phyloP scores from a whole-genome alignment of 2,329 filamentous ascomycete species.

The Botryotinia calthae region DNA sequence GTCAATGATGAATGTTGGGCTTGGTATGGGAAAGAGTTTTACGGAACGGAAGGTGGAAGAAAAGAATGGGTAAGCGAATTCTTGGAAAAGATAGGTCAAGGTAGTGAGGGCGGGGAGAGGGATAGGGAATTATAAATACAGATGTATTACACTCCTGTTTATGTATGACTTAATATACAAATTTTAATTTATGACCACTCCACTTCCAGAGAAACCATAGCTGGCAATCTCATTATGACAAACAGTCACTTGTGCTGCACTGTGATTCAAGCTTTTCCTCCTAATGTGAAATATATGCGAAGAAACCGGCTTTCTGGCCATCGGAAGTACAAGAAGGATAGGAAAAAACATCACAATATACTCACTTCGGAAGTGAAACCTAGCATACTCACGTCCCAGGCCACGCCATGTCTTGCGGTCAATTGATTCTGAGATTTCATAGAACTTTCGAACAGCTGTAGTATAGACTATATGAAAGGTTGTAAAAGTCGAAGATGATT shows the following conservation, averaged over 20 bases:
- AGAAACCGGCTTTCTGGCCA: background rate
- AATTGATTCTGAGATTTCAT: background rate
- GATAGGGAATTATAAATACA: conserved; percentile 28
- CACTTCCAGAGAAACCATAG: background rate
- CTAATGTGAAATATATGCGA: background rate
- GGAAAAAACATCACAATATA: background rate
- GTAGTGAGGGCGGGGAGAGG: conserved; percentile 22
- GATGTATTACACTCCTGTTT: too few relatives aligned
- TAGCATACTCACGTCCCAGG: background rate
- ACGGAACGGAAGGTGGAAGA: conserved; percentile 23
- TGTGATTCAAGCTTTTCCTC: background rate
- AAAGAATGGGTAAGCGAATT: conserved; percentile 34
- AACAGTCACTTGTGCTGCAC: background rate
- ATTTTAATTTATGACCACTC: background rate
- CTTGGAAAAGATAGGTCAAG: conserved; percentile 26
- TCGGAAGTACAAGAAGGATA: background rate
- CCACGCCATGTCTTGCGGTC: background rate
- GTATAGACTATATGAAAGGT: background rate
- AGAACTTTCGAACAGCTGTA: background rate
- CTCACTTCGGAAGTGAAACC: background rate
- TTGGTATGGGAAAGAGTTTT: conserved; percentile 45
- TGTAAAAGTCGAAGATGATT: background rate
- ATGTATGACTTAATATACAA: background rate
- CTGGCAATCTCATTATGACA: background rate
- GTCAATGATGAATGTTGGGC: conserved; percentile 57